Evolutionary conservation across 495 filamentous ascomycete species (phyloP), one percentile per base, ranked within the genome.

Genomic region (Trypethelium eluteriae): DNA sequence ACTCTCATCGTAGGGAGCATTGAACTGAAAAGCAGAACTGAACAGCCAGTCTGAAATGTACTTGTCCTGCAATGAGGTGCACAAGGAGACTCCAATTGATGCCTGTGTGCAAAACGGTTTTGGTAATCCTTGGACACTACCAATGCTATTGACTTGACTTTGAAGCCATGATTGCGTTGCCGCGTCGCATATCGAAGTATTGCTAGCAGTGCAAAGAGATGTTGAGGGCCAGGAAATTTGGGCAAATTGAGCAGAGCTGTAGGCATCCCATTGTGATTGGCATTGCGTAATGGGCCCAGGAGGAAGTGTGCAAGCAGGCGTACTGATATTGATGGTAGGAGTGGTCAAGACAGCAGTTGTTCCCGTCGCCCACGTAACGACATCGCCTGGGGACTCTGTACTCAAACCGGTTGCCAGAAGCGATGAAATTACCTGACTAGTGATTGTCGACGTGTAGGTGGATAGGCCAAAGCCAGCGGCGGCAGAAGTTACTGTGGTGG

Each of bases 181-280:
- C n/a, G n/a, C 49, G 18, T 53, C 49, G 49, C 49, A 53, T 16
- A 25, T 53, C 18, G 49, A 25, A 16, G 12, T 25, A 2, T 53
- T 53, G 49, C n/a, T 44, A 44, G 41, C 41, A 44, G 41, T 44
- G 41, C 41, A 44, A 44, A 44, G 41, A 44, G 41, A 44, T 44
- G 41, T 44, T 14, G 41, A 44, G 41, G 41, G 41, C 41, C 41
- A 53, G 5, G 49, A 53, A 1, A 53, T 5, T 53, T 14, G n/a
- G 5, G 49, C n/a, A 5, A 53, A 25, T 14, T 25, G 49, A 53
- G 11, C 49, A 53, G 49, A 53, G 11, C 12, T 25, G 49, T 16
- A 53, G 49, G 49, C 49, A 53, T 53, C n/a, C 49, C 49, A 53
- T 53, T 53, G 11, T 14, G 49, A 53, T 53, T 53, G 49, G 49